Evolutionary conservation across 2,329 filamentous ascomycete species (phyloP).

Genomic region (Dendryphion nanum): DNA sequence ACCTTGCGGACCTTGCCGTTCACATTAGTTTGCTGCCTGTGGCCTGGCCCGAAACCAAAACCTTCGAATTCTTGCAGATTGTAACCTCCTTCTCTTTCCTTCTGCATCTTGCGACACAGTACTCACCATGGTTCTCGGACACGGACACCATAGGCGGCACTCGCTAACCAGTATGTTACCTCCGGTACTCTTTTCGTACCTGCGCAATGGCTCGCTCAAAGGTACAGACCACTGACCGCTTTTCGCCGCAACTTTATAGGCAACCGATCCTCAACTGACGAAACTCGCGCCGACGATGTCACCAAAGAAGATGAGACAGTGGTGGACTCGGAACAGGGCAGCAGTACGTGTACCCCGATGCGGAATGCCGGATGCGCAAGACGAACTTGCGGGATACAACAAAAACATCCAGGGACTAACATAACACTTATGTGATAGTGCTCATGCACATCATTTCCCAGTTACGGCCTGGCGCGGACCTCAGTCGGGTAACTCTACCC

Average conservation of each 20-base stretch:
- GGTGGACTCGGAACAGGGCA: slow-evolving; percentile 90
- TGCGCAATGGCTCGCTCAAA: too few species aligned
- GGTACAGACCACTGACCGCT: too few species aligned
- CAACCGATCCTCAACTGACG: slow-evolving; percentile 45
- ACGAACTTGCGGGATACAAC: neutral
- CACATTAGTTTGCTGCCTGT: slow-evolving; percentile 7
- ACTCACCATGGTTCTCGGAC: slow-evolving; percentile 49
- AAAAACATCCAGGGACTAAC: slow-evolving; percentile 14
- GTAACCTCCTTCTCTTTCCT: too few species aligned
- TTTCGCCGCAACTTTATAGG: too few species aligned
- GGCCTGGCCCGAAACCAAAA: neutral
- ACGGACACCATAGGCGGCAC: slow-evolving; percentile 48
- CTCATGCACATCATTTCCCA: slow-evolving; percentile 97
- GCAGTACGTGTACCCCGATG: slow-evolving; percentile 77
- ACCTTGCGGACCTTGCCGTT: neutral
- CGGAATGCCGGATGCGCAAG: too few species aligned
- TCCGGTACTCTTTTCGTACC: neutral
- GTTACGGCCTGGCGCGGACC: slow-evolving; percentile 88
- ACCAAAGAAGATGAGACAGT: slow-evolving; percentile 68
- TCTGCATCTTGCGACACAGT: neutral
- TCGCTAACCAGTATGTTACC: slow-evolving; percentile 43
- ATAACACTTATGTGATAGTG: slow-evolving; percentile 54
- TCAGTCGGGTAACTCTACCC: slow-evolving; percentile 89
- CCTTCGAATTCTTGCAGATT: neutral
- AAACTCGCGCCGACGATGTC: slow-evolving; percentile 38